A percentile compares a stretch with the other conserved stretches of the same genome.
These are phyloP conservation scores for Holtermannia corniformis DNA, from an alignment of 768 basidiomycete genomes.

Conservation along the genomic window DNA sequence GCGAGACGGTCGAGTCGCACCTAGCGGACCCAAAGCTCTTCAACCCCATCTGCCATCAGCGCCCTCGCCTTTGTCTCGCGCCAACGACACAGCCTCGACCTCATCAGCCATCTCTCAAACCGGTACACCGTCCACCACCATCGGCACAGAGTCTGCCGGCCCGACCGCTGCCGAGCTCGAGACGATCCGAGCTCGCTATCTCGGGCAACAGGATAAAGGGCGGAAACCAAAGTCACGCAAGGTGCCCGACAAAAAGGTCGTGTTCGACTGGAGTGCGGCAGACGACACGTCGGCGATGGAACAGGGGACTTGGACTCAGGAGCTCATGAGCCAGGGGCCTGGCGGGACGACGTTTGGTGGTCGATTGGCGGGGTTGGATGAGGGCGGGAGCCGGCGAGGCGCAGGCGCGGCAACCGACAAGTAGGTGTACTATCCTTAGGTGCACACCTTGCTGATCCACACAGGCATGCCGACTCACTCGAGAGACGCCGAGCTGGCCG, in stretches of 20 bases:
- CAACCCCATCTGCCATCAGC: constrained; percentile 31
- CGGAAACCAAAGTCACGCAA: constrained; percentile 30
- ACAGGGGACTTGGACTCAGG: constrained; percentile 25
- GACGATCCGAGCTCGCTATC: constrained; percentile 82
- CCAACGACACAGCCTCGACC: constrained; percentile 3
- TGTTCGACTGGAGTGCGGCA: constrained; percentile 97
- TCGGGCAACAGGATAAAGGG: constrained; percentile 48
- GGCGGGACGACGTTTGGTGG: constrained; percentile 40
- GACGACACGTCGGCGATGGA: constrained; percentile 71
- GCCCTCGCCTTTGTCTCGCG: constrained; percentile 41
- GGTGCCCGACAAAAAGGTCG: constrained; percentile 82
- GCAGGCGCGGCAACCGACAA: constrained; percentile 10
- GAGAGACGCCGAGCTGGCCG: constrained; percentile 74
- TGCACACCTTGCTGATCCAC: constrained; percentile 8
- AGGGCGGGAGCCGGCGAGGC: constrained; percentile 21
- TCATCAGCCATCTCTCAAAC: constrained; percentile 26
- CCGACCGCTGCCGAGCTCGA: constrained; percentile 62
- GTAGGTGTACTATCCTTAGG: constrained; percentile 2
- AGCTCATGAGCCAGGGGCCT: constrained; percentile 17
- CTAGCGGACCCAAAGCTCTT: constrained; percentile 63
- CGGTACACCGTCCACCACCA: too few species aligned
- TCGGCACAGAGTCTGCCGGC: constrained; percentile 18
- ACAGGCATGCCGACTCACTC: constrained; percentile 65
- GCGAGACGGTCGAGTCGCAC: constrained; percentile 41
- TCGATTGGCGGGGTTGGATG: constrained; percentile 36